Evolutionary conservation across 768 basidiomycete genomes (phyloP), one percentile per base, ranked within the genome.

Genomic region (Russula abietina): DNA sequence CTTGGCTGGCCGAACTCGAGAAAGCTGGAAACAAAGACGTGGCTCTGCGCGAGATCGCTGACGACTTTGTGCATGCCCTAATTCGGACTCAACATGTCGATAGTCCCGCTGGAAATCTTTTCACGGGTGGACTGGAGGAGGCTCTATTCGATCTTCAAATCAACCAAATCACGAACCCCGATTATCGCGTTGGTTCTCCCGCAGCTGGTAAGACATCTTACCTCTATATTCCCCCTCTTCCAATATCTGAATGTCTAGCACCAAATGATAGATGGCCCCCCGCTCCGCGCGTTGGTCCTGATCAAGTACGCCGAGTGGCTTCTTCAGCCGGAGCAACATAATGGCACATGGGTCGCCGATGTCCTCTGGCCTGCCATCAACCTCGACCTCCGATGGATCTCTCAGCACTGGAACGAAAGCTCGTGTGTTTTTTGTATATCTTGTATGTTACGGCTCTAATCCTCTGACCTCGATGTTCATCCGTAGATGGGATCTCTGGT

Each of bases 281-380:
- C 59, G n/a, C 50, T 64, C 49, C 63, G 63, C 24, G 64, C 59
- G 2, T 7, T 54, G 10, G 55, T 52, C 16, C 28, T 59, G 38
- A 59, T 59, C n/a, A 64, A 64, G 46, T 64, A 64, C 38, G 57
- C 62, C 3, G 52, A 64, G 17, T 64, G 62, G 62, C 57, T 64
- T 9, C 36, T 59, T 17, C 22, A n/a, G 36, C 54, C 55, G 19
- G 57, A 52, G 22, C 62, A 59, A 36, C 45, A 58, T 2, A 63
- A 63, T 11, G 62, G 62, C 12, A 52, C 55, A 4, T 58, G 62
- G 62, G 62, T 63, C 22, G 62, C 62, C 9, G 55, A 63, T 33
- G 32, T 51, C 22, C 57, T 63, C 22, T 63, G 62, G 62, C 62
- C 62, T 36, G 38, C 55, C 30, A 63, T 63, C 51, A 53, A 63